These are phyloP conservation scores for Akebia trifoliata DNA, from an alignment of 164 flowering plant species.

Conservation along the genomic window DNA sequence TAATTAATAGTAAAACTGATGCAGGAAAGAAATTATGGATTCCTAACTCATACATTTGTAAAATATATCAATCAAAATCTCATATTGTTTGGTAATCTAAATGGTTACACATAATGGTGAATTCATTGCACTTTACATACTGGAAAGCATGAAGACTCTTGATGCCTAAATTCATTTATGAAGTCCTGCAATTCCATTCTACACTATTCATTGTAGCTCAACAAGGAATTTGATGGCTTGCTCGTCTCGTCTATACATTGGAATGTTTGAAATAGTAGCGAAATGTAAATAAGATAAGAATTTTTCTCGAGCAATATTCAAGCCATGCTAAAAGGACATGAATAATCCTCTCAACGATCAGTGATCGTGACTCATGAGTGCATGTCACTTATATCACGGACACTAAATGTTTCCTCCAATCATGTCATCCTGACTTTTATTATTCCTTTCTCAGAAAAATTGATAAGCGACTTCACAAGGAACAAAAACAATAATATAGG, in stretches of 20 bases:
- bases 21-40: no score
- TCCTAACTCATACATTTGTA: slow-evolving; percentile 3
- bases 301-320: background rate
- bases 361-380: background rate
- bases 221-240: slow-evolving; percentile 90
- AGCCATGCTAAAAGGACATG: background rate
- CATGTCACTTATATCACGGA: no score
- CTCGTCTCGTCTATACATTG: slow-evolving; percentile 73
- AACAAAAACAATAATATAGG: no score
- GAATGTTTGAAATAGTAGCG: slow-evolving; percentile 47
- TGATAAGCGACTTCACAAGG: slow-evolving; percentile 53
- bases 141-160: background rate
- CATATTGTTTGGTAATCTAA: background rate
- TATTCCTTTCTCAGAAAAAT: background rate
- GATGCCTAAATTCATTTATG: no score
- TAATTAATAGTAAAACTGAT: no score
- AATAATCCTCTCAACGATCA: background rate
- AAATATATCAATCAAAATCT: background rate
- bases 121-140: background rate
- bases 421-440: background rate
- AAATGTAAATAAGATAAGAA: slow-evolving; percentile 4
- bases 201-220: slow-evolving; percentile 98
- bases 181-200: slow-evolving; percentile 99
- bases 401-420: background rate
- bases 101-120: background rate